Base-by-base conservation (phyloP, 306 rosid species). In the Begonia masoniana region DNA sequence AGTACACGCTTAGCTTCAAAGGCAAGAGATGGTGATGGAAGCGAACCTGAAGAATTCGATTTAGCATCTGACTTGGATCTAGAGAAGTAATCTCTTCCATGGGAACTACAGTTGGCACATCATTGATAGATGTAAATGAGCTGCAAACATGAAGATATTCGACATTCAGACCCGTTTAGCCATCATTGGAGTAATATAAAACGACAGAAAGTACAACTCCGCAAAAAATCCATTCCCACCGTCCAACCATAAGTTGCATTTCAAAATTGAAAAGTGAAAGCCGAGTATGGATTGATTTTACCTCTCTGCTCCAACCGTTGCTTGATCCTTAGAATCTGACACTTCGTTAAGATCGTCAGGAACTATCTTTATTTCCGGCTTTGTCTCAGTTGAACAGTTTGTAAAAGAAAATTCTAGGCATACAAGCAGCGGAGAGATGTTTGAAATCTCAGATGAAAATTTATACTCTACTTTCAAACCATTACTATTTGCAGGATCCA, bases 11-110 rank as follows among this genome's bases (percentile, higher is more conserved):
- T 71, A 92, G 65, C 72, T 86, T 86, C 56, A 84, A 72, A 64
- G 99, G 95, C 78, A 92, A 70, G 50, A 92, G 93, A 59, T 92
- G 99, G 76, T 92, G 99, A 74, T 77, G 82, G 76, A 92, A 92
- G 57, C 74, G 83, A 69, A 74, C 96, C 50, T 83, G 87, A 51
- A 86, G 63, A 58, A 61, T 68, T 72, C 78, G 75, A 15, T 77
- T 74, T 52, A 56, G 59, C 15, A 68, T 72, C 68, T 83, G 87
- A 68, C 84, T 81, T 55, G 99, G 92, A 41, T 80, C 93, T 71
- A 92, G 72, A 72, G 78, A 79, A 60, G 76, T 42, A 67, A 92
- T 76, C 43, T 70, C 87, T 64, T 86, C 96, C 85, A 72, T 62
- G 47, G 87, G 62, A 68, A 78, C 78, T 35, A 73, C 48, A 43